A percentile compares a stretch with the other conserved stretches of the same genome.
phyloP scores from a whole-genome alignment of 208 protist species.

The Trichomonas tenax region DNA sequence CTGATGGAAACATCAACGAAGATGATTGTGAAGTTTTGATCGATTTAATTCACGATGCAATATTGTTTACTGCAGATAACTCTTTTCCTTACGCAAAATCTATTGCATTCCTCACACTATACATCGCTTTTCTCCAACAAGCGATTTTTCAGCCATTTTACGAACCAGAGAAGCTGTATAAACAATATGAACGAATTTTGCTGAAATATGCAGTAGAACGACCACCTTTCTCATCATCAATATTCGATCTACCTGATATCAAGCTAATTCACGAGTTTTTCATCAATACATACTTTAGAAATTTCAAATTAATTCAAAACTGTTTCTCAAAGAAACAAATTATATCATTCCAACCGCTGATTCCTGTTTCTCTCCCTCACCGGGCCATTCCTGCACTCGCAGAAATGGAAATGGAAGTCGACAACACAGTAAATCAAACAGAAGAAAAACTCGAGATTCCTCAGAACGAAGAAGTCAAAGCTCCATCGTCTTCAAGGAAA shows the following conservation, averaged over 20 bases:
- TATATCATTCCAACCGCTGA: not conserved
- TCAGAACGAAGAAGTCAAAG: too few species aligned
- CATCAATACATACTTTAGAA: not conserved
- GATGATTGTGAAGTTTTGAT: not conserved
- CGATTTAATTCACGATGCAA: not conserved
- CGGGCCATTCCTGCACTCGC: not conserved
- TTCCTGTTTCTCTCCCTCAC: not conserved
- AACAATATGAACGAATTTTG: not conserved
- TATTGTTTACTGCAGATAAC: not conserved
- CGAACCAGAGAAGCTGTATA: not conserved
- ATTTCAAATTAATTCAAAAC: not conserved
- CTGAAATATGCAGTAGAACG: not conserved
- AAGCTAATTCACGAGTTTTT: not conserved
- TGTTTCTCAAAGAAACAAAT: not conserved
- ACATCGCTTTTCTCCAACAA: not conserved
- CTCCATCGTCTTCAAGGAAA: not conserved
- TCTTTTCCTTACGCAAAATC: not conserved
- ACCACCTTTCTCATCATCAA: not conserved
- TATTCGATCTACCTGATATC: not conserved
- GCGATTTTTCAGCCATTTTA: not conserved
- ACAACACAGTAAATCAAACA: not conserved
- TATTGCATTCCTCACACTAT: not conserved
- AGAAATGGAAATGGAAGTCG: not conserved
- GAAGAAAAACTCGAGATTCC: too few species aligned
- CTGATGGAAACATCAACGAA: not conserved